A percentile compares a stretch with the other conserved stretches of the same genome.
phyloP scores from a whole-genome alignment of 163 green algal species.

The Scenedesmus sp. region DNA sequence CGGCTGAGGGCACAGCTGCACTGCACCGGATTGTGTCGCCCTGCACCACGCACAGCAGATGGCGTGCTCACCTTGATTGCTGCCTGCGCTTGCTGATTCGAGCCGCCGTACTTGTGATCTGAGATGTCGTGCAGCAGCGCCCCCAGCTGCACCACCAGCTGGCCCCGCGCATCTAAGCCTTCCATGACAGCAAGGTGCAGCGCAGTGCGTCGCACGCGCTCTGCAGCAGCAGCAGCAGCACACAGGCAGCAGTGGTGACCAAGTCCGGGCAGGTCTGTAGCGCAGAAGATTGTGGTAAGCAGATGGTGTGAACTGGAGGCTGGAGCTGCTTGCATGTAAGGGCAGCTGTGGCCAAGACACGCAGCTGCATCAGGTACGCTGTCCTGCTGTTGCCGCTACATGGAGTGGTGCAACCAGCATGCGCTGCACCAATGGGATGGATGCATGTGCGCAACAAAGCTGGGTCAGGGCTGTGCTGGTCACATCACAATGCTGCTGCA shows the following conservation, averaged over 20 bases:
- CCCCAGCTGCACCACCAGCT: conserved; percentile 42
- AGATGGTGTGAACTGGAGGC: no score
- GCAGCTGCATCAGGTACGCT: no score
- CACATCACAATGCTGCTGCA: no score
- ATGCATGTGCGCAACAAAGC: no score
- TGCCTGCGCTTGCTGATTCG: conserved; percentile 37
- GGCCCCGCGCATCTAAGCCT: neutral
- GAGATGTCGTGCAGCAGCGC: conserved; percentile 74
- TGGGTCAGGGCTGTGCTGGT: no score
- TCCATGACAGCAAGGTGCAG: conserved; percentile 30
- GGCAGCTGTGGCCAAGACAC: no score
- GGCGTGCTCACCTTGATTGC: conserved; percentile 12
- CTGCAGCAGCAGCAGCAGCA: neutral
- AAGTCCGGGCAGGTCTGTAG: no score
- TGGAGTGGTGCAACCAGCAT: neutral
- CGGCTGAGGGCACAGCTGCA: no score
- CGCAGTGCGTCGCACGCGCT: conserved; percentile 43
- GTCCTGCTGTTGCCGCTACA: no score
- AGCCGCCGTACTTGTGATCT: conserved; percentile 83
- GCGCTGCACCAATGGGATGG: neutral
- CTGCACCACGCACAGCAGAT: neutral
- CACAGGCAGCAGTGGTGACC: neutral
- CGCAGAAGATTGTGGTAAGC: no score
- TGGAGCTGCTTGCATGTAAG: no score
- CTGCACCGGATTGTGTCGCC: no score